Evolutionary conservation across 2,329 filamentous ascomycete species (phyloP), one percentile per base, ranked within the genome.

Genomic region (Calonectria ilicicola): DNA sequence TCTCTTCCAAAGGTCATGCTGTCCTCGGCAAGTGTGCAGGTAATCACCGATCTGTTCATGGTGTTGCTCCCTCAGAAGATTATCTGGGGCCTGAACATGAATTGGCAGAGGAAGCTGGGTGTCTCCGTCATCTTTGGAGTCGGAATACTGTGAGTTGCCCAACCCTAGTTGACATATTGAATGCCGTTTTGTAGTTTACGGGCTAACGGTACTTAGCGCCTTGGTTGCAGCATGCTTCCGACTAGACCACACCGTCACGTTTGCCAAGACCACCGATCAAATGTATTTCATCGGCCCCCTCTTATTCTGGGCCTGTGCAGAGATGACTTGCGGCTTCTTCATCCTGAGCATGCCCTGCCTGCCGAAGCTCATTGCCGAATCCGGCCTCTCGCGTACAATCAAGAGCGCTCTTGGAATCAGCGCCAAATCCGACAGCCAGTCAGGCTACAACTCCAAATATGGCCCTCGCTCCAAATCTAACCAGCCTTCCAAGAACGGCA

Each of bases 291-390:
- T 87, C 46, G 84, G 82, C 0, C 82, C 84, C 1, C 75, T 87
- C 1, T 69, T 84, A 17, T 86, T 87, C 76, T 87, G 86, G 86
- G 85, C 83, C 4, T 80, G 77, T 32, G 86, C 82, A 5, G 86
- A 87, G 72, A 87, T 86, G 82, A 85, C 85, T 2, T 86, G 84
- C 64, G 86, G 83, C 9, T 87, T 87, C 77, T 83, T 87, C 73
- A 83, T 86, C 62, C 70, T 84, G 46, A 81, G 83, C 63, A 73
- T 85, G 42, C 84, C 85, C 6, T 84, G 81, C 46, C 72, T 85
- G 0, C 83, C 85, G 3, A 86, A 84, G 73, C 78, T 86, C 27
- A 74, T 85, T 10, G 56, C 47, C 26, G 67, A 75, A 10, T 62
- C 40, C 5, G 65, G 67, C 5, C 29, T 75, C 23, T 65, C 63